Percentiles rank a stretch among this genome's conserved stretches.
These are phyloP conservation scores for Fagopyrum tataricum DNA, from an alignment of 148 eudicot genomes.

Conservation along the genomic window DNA sequence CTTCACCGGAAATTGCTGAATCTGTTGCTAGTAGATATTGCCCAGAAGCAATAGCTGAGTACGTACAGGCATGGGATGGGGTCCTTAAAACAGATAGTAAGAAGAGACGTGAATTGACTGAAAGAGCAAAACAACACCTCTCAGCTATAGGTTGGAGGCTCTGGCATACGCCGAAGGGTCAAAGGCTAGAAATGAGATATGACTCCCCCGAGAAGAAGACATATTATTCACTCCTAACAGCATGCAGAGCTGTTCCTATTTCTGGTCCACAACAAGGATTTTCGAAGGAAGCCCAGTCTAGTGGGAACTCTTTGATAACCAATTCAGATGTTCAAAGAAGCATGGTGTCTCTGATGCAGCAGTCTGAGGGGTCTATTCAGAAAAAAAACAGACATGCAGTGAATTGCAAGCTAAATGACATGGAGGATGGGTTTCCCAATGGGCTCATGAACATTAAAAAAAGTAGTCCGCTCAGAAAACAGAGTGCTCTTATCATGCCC, in stretches of 20 bases:
- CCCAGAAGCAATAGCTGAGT: slow-evolving; percentile 43
- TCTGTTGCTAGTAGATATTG: slow-evolving; percentile 29
- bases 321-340: slow-evolving; percentile 4
- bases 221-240: slow-evolving; percentile 41
- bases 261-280: slow-evolving; percentile 14
- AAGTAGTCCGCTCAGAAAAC: not conserved
- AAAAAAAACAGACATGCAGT: not conserved
- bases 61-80: slow-evolving; percentile 18
- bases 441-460: not conserved
- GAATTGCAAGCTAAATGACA: slow-evolving; percentile 2
- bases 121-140: slow-evolving; percentile 54
- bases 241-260: slow-evolving; percentile 29
- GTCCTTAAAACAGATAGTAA: not conserved
- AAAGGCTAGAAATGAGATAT: slow-evolving; percentile 31
- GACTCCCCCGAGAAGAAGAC: slow-evolving; percentile 31
- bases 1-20: not conserved
- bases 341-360: slow-evolving; percentile 1
- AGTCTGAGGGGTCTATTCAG: not conserved
- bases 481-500: slow-evolving; percentile 13
- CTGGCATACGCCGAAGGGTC: slow-evolving; percentile 13
- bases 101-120: not conserved
- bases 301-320: slow-evolving; percentile 10
- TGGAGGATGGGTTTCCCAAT: not conserved
- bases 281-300: slow-evolving; percentile 15
- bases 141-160: slow-evolving; percentile 61